Percentiles rank a stretch among this genome's conserved stretches.
These are phyloP conservation scores for Lactifluus rugatus DNA, from an alignment of 768 basidiomycete genomes.

Conservation along the genomic window DNA sequence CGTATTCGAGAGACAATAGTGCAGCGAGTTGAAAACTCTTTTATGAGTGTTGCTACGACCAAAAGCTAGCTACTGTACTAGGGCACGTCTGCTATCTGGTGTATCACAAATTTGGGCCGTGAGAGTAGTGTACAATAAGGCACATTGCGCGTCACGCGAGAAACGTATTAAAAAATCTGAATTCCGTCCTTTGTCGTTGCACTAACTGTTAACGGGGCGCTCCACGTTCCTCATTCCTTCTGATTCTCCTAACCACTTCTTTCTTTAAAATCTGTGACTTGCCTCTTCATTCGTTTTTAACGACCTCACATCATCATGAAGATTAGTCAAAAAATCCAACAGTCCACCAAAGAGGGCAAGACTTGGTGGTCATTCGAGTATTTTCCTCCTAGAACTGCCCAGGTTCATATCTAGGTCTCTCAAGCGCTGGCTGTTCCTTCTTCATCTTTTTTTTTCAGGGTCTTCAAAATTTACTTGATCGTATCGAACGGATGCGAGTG, in stretches of 20 bases:
- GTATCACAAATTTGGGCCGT: too few species aligned
- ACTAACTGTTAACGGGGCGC: too few species aligned
- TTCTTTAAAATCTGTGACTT: not conserved
- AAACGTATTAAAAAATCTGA: not conserved
- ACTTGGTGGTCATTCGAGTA: slow-evolving; percentile 99
- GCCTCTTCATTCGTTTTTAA: not conserved
- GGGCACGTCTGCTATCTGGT: too few species aligned
- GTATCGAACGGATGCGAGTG: slow-evolving; percentile 95
- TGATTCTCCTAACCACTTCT: not conserved
- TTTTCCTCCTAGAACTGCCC: slow-evolving; percentile 92
- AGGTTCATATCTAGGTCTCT: slow-evolving; percentile 39
- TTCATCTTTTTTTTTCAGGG: slow-evolving; percentile 39
- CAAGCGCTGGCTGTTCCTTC: not conserved
- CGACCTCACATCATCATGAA: slow-evolving; percentile 48
- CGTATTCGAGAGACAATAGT: too few species aligned
- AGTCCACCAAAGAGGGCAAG: slow-evolving; percentile 75
- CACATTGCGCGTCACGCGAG: not conserved
- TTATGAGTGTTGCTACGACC: too few species aligned
- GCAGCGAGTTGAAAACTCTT: too few species aligned
- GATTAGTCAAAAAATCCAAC: slow-evolving; percentile 88
- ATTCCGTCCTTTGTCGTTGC: not conserved
- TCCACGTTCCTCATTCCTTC: not conserved
- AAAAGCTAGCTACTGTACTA: too few species aligned
- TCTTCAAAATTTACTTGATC: slow-evolving; percentile 91
- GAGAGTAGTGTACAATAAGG: too few species aligned